Base-by-base conservation (phyloP, 2,329 filamentous ascomycete species). In the Aspergillus chevalieri region DNA sequence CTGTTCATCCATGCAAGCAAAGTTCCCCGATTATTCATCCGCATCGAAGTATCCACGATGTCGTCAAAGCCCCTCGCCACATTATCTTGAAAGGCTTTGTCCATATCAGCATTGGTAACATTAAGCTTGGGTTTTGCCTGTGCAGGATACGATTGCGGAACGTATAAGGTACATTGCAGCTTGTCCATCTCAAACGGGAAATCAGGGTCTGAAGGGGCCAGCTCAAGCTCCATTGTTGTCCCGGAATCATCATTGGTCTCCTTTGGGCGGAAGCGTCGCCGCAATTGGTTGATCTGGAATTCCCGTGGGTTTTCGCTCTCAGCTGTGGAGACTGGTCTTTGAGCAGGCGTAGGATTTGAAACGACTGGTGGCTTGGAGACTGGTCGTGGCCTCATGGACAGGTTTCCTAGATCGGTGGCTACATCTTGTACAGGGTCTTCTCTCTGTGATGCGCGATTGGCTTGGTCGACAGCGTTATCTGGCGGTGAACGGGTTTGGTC, bases 131-230 rank as follows among this genome's bases (percentile, higher is more conserved):
- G 83, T 24, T 71, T 71, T 39, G 64, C 72, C 30, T 57, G 56
- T 36, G 70, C 67, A 15, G 87, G 87, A 66, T 87, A 92, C 15
- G 68, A 68, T 8, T 62, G 64, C 1, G 88, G 87, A 17, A 93
- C 76, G 46, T 74, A 77, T 34, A 93, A 70, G 41, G 81, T 75
- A 64, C 86, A 91, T 38, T 86, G 77, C 28, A 93, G 73, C 33
- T 78, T 74, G 22, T 82, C 78, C 62, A 92, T 74, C 53, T 90
- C 86, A 66, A 88, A 92, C 1, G 88, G 86, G 60, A 93, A 92
- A 62, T 93, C 88, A 0, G 88, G 88, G 63, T 93, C 88, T 5
- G 87, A 89, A 4, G 88, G 88, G 10, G 70, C 71, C 53, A 93
- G 70, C 46, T 75, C 80, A 66, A 92, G 87, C 8, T 74, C 69